Percentiles rank a stretch among this genome's conserved stretches.
Evolutionary conservation across 164 flowering plant genomes (phyloP).

Genomic region (Saururus chinensis): DNA sequence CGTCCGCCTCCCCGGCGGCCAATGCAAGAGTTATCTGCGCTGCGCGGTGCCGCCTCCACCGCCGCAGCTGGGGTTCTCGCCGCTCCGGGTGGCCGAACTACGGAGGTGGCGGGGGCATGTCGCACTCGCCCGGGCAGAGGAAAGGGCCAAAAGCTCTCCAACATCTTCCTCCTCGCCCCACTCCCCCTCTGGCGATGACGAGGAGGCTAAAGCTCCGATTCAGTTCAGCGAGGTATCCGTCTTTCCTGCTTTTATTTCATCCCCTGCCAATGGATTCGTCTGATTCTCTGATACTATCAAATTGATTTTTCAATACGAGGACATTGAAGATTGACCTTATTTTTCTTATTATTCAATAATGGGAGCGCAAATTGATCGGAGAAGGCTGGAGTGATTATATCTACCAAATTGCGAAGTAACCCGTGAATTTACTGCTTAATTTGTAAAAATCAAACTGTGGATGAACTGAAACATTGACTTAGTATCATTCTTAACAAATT

Average conservation of each 20-base stretch:
- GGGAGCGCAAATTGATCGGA: too few species aligned
- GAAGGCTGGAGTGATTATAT: too few species aligned
- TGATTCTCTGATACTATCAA: background rate
- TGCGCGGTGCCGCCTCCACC: background rate
- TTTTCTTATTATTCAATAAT: too few species aligned
- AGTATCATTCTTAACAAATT: too few species aligned
- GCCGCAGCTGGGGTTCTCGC: conserved; percentile 6
- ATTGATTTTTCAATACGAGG: too few species aligned
- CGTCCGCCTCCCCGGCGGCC: background rate
- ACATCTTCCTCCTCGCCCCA: conserved; percentile 7
- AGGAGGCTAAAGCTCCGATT: conserved; percentile 10
- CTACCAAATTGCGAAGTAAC: too few species aligned
- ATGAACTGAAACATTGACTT: too few species aligned
- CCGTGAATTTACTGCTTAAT: too few species aligned
- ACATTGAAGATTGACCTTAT: too few species aligned
- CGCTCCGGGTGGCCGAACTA: background rate
- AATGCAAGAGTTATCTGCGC: background rate
- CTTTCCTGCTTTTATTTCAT: background rate
- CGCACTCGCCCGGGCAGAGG: conserved; percentile 56
- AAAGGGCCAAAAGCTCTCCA: conserved; percentile 26
- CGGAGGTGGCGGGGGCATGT: conserved; percentile 12
- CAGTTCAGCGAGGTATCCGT: conserved; percentile 35
- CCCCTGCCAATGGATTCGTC: background rate
- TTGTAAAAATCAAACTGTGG: too few species aligned
- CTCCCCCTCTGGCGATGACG: conserved; percentile 9